Base-by-base conservation (phyloP, 345 rosid species). In the Anastatica hierochuntica region DNA sequence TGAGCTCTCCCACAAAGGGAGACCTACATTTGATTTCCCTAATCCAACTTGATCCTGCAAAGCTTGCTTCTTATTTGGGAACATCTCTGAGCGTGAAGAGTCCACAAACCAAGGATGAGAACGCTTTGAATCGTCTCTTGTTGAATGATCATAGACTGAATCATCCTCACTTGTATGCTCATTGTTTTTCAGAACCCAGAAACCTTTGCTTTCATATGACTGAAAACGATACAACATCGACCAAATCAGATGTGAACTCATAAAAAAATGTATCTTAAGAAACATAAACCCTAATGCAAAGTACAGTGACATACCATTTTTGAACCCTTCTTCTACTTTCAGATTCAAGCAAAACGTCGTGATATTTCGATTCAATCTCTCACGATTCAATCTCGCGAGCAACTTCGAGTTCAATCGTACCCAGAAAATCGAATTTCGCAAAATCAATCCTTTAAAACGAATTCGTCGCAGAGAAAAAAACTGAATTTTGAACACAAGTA, bases 21-120 rank as follows among this genome's bases (percentile, higher is more conserved):
- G 70, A 53, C 63, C 58, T 24, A 77, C 55, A 60, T 49, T 58
- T 39, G 78, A 43, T 35, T 69, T 45, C 26, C 69, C 83, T 46
- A 73, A 60, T 23, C 70, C 63, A 31, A 49, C 53, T 43, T 79
- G 73, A 59, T 67, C 72, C 49, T 77, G 79, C 13, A 71, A 54
- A 12, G 83, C 84, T 74, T 78, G 95, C 72, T 77, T 90, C 78
- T 86, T 85, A 77, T 75, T 80, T 8, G 90, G 78, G 49, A 80
- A 80, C 59, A 82, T 51, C 68, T 82, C 90, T 0, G 86, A 66
- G 55, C 82, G 88, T 48, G 72, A 58, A 53, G 81, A 64, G 62
- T 74, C 82, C 2, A 72, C 43, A 72, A 85, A 81, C 95, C 97
- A 90, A 43, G 70, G 77, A 55, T 76, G 83, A 48, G 88, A 64